phyloP scores from a whole-genome alignment of 1,139 yeast genomes.

The Pichia sp. region DNA sequence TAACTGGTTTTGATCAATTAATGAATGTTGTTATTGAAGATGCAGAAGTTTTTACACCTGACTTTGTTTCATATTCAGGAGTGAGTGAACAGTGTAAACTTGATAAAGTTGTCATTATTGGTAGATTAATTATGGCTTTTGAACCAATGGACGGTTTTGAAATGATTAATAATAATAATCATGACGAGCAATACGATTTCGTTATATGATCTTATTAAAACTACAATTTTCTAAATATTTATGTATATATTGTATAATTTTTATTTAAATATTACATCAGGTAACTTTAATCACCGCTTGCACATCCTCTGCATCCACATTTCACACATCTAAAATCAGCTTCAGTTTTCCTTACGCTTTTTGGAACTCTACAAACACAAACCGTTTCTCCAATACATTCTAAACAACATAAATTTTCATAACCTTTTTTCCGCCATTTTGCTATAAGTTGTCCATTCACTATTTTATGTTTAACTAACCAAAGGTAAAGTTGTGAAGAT shows the following conservation, averaged over 20 bases:
- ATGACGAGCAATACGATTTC: slow-evolving; percentile 9
- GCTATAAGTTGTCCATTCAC: slow-evolving; percentile 72
- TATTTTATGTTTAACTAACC: slow-evolving; percentile 63
- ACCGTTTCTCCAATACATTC: slow-evolving; percentile 71
- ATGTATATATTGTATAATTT: background rate
- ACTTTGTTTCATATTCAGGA: slow-evolving; percentile 36
- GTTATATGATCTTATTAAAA: slow-evolving; percentile 8
- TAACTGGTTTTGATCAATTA: slow-evolving; percentile 87
- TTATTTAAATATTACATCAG: background rate
- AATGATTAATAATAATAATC: slow-evolving; percentile 48
- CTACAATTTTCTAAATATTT: background rate
- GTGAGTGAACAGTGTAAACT: slow-evolving; percentile 41
- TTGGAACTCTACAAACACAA: slow-evolving; percentile 87
- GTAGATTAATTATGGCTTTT: slow-evolving; percentile 73
- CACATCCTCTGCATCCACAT: slow-evolving; percentile 88
- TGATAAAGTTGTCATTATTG: slow-evolving; percentile 66
- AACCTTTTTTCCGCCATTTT: slow-evolving; percentile 89
- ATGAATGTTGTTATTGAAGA: slow-evolving; percentile 91
- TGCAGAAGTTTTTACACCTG: slow-evolving; percentile 50
- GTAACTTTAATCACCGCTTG: slow-evolving; percentile 56
- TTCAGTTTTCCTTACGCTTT: slow-evolving; percentile 69
- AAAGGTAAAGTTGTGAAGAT: slow-evolving; percentile 63
- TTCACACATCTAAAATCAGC: slow-evolving; percentile 57
- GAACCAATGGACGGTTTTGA: slow-evolving; percentile 84
- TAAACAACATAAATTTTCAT: slow-evolving; percentile 80